Percentiles rank a stretch among this genome's conserved stretches.
Conservation (phyloP, 2,329 filamentous ascomycete genomes). For the Alternaria burnsii region DNA sequence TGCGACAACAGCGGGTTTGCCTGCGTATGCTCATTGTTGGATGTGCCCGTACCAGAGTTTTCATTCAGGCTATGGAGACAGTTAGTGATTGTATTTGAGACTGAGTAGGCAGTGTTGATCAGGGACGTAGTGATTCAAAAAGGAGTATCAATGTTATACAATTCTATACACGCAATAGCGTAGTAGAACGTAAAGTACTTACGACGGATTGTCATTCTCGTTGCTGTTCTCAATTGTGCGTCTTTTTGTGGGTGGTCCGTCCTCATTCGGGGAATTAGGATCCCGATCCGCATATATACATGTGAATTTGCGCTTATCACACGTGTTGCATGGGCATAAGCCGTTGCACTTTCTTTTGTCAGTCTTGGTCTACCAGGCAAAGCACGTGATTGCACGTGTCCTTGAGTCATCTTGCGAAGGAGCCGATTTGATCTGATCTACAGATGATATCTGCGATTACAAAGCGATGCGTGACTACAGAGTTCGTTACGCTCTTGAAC, state of each 20-base stretch:
- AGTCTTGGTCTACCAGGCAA: conserved; percentile 6
- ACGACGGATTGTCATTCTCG: conserved; percentile 25
- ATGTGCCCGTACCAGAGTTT: conserved; percentile 30
- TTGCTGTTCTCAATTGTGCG: conserved; percentile 34
- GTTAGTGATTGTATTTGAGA: neutral
- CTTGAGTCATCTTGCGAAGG: conserved; percentile 1
- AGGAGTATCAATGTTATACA: neutral
- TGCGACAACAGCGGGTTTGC: conserved; percentile 30
- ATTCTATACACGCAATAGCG: neutral
- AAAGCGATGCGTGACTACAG: neutral
- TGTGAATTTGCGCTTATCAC: conserved; percentile 59
- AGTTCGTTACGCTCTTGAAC: neutral
- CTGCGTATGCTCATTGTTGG: conserved; percentile 30
- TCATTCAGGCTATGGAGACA: conserved; percentile 23
- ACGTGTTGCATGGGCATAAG: conserved; percentile 65
- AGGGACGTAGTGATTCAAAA: neutral
- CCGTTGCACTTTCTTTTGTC: conserved; percentile 64
- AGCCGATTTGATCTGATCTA: neutral
- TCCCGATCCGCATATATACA: conserved; percentile 52
- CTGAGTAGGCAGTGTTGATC: neutral
- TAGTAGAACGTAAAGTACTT: neutral
- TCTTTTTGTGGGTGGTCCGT: conserved; percentile 48
- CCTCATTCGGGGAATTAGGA: conserved; percentile 46
- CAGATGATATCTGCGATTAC: neutral
- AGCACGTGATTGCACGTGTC: neutral